phyloP scores from a whole-genome alignment of 257 asterid genomes.

The Cruciata laevipes region DNA sequence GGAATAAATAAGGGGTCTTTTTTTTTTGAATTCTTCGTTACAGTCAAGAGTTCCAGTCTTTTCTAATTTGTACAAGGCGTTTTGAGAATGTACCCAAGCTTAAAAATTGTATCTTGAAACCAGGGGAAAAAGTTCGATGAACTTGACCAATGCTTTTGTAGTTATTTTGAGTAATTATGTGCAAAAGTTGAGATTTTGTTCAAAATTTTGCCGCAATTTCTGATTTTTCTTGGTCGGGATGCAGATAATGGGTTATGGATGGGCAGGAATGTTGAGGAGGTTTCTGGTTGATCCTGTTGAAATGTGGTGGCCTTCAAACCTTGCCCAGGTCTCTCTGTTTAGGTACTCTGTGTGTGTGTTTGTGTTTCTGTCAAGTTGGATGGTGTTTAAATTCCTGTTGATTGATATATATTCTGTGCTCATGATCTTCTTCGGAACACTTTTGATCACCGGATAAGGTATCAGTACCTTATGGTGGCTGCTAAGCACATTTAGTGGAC shows the following conservation, averaged over 20 bases:
- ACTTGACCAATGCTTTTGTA: background rate
- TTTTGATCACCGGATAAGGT: background rate
- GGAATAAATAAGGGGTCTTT: too few species aligned
- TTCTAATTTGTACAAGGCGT: too few species aligned
- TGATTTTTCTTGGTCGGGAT: conserved; percentile 11
- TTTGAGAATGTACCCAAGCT: background rate
- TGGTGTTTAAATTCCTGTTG: background rate
- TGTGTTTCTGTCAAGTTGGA: background rate
- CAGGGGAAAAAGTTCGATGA: background rate
- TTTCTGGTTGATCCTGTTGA: conserved; percentile 92
- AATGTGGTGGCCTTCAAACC: conserved; percentile 99
- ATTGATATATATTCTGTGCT: background rate
- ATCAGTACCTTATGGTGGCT: background rate
- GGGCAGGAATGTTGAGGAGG: conserved; percentile 96
- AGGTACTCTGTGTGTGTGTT: conserved; percentile 32
- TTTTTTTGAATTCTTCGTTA: background rate
- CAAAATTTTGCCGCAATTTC: background rate
- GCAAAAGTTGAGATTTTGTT: conserved; percentile 5
- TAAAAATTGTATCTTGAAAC: background rate
- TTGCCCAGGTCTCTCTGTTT: conserved; percentile 93
- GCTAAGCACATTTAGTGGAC: background rate
- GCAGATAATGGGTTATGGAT: conserved; percentile 95
- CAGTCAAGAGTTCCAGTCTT: background rate
- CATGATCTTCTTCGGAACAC: background rate
- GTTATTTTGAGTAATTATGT: background rate